Evolutionary conservation across 2,329 filamentous ascomycete species (phyloP), one percentile per base, ranked within the genome.

Genomic region (Trichoderma sp.): DNA sequence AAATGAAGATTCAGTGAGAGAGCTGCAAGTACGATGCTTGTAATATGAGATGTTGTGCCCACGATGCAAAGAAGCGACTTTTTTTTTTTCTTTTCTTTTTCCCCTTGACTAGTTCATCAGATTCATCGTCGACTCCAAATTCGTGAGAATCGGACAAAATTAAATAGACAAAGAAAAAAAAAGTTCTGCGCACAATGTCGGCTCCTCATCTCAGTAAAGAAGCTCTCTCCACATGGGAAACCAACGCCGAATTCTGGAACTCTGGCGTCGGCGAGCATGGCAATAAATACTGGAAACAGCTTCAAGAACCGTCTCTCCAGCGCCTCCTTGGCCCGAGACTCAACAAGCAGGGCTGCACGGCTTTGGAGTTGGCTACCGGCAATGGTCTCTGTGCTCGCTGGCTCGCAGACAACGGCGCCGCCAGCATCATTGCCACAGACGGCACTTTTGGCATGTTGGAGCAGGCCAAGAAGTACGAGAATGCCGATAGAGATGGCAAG

Each of bases 291-390:
- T 85, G 83, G 80, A 77, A 76, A 7, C 73, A 76, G 4, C 81
- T 85, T 32, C 80, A 85, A 66, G 77, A 82, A 34, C 85, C 85
- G 0, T 78, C 76, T 2, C 79, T 86, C 2, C 65, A 77, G 15
- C 79, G 81, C 4, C 76, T 86, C 32, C 75, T 83, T 1, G 71
- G 73, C 2, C 73, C 77, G 15, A 71, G 75, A 15, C 72, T 75
- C 61, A 32, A 68, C 17, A 50, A 59, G 13, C n/a, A 68, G 0
- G 77, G 75, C 1, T 76, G 81, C 65, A 76, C 76, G 7, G 83
- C 82, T 0, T 78, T 87, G 6, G 85, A 87, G 69, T 78, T 87
- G n/a, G 83, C 84, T 4, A 85, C 84, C 0, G 85, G 85, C 50
- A 87, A 86, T 71, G 85, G 85, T 28, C 80, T 87, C 30, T 81